These are phyloP conservation scores for Diaporthe ilicicola DNA, from an alignment of 2,329 filamentous ascomycete genomes.

Conservation along the genomic window DNA sequence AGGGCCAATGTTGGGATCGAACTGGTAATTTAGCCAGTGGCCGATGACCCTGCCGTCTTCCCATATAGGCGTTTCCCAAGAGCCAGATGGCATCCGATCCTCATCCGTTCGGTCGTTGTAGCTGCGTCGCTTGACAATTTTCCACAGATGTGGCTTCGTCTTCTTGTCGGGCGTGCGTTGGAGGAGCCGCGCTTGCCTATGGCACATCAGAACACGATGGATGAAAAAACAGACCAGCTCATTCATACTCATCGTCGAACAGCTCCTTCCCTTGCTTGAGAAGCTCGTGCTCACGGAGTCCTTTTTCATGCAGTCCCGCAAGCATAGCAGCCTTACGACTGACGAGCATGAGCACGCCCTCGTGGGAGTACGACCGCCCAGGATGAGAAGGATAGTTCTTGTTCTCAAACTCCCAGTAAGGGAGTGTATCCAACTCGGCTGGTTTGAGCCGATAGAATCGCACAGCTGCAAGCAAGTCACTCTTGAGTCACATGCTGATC, in stretches of 20 bases:
- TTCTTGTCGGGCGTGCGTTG: constrained; percentile 3
- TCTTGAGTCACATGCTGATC: too few species aligned
- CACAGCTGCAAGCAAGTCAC: not conserved
- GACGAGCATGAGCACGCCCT: not conserved
- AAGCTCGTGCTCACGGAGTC: constrained; percentile 9
- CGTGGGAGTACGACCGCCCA: not conserved
- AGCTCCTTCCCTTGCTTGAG: not conserved
- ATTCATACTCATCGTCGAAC: not conserved
- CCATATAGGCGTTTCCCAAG: not conserved
- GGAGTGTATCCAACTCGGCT: not conserved
- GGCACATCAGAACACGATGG: not conserved
- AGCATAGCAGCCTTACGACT: not conserved
- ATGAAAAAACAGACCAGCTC: not conserved
- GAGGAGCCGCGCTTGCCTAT: not conserved
- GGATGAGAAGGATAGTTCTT: not conserved
- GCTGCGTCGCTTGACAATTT: not conserved
- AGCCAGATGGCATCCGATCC: not conserved
- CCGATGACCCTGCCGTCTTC: constrained; percentile 1
- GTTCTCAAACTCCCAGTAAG: not conserved
- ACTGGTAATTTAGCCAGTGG: constrained; percentile 6
- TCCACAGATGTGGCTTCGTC: not conserved
- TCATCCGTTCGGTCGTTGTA: not conserved
- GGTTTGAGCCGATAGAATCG: not conserved
- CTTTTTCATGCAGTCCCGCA: not conserved
- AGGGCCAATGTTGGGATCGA: not conserved